A percentile compares a stretch with the other conserved stretches of the same genome.
phyloP scores from a whole-genome alignment of 345 rosid genomes.

The Rhodomyrtus tomentosa region DNA sequence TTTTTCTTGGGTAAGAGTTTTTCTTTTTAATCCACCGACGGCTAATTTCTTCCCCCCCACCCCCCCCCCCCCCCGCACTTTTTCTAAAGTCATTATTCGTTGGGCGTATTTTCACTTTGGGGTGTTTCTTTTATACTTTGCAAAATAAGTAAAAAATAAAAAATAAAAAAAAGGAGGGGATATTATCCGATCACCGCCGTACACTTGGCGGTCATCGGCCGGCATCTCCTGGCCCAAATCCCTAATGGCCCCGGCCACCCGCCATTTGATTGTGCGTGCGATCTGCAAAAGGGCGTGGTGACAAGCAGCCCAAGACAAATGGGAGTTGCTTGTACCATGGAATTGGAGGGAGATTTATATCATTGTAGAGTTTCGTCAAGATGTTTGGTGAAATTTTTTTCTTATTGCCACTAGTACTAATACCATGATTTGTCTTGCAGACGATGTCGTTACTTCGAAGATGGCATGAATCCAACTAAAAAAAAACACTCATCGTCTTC shows the following conservation, averaged over 20 bases:
- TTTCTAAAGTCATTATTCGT: neutral
- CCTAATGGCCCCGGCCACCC: neutral
- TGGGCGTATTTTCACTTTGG: neutral
- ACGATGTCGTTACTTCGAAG: neutral
- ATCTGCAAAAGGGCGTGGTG: neutral
- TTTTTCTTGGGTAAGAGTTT: neutral
- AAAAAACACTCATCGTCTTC: neutral
- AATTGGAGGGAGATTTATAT: neutral
- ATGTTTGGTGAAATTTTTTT: neutral
- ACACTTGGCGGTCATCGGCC: neutral
- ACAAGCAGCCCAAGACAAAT: neutral
- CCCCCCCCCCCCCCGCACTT: too few relatives aligned
- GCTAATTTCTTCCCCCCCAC: too few relatives aligned
- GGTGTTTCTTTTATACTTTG: neutral
- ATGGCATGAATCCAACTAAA: neutral
- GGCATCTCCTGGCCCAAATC: neutral
- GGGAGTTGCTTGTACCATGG: neutral
- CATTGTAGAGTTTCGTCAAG: neutral
- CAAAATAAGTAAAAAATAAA: neutral
- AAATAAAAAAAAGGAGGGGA: neutral
- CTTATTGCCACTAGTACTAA: neutral
- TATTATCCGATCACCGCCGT: neutral
- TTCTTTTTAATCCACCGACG: neutral
- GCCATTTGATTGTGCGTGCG: neutral
- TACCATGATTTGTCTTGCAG: neutral